These are phyloP conservation scores for Galeopsis tetrahit DNA, from an alignment of 257 asterid species.

Conservation along the genomic window DNA sequence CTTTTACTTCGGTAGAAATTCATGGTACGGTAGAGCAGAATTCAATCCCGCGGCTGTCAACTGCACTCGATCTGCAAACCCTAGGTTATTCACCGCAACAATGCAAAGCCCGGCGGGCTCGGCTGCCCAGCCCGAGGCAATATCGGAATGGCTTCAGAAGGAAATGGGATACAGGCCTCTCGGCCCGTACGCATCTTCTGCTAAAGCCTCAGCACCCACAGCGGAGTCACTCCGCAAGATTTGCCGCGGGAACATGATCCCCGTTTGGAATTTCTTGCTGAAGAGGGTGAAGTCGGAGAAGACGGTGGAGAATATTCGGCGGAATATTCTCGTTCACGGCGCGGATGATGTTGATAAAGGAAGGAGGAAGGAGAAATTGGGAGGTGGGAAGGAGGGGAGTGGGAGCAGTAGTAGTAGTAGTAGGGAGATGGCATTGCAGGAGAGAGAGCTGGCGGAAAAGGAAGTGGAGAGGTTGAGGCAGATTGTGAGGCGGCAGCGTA, in stretches of 20 bases:
- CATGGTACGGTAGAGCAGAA: conserved; percentile 4
- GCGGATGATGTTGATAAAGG: conserved; percentile 59
- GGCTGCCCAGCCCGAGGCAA: conserved; percentile 83
- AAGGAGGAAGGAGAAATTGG: conserved; percentile 59
- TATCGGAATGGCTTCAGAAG: conserved; percentile 86
- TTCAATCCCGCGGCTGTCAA: conserved; percentile 34
- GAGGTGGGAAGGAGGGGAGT: conserved; percentile 47
- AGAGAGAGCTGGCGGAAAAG: conserved; percentile 94
- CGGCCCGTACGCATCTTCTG: conserved; percentile 68
- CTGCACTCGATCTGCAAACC: conserved; percentile 27
- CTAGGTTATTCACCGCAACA: conserved; percentile 28
- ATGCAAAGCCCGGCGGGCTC: conserved; percentile 71
- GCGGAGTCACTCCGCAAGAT: conserved; percentile 82
- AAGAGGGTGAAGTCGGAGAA: conserved; percentile 94
- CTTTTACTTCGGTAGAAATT: conserved; percentile 1
- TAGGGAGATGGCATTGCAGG: conserved; percentile 90
- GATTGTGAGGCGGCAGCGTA: conserved; percentile 88
- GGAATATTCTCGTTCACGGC: conserved; percentile 91
- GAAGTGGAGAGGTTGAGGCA: conserved; percentile 98
- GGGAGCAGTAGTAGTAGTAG: conserved; percentile 63
- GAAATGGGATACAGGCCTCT: conserved; percentile 97
- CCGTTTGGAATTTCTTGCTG: conserved; percentile 80
- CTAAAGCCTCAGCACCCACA: conserved; percentile 68
- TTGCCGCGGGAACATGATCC: conserved; percentile 98
- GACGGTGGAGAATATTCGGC: conserved; percentile 85